phyloP scores from a whole-genome alignment of 208 protist species.

The Trichomonas tenax region DNA sequence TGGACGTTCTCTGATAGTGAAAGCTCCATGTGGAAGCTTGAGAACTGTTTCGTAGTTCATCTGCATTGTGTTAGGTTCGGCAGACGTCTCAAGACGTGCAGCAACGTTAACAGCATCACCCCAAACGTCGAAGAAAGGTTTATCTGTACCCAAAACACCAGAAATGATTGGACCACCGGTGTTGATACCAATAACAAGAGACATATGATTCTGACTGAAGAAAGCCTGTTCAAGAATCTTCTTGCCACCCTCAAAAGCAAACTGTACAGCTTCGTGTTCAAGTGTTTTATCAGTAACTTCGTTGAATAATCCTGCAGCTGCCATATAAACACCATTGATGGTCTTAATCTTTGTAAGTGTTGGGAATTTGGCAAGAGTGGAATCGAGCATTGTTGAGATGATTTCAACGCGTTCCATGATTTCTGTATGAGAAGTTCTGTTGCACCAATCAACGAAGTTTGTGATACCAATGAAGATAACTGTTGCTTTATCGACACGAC shows the following conservation, averaged over 20 bases:
- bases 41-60: neutral
- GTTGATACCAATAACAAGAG: neutral
- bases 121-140: neutral
- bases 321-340: neutral
- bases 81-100: neutral
- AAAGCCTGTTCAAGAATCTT: neutral
- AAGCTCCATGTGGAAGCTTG: neutral
- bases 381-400: neutral
- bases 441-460: neutral
- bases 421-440: neutral
- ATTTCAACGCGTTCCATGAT: neutral
- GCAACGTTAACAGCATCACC: slow-evolving; percentile 2
- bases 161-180: neutral
- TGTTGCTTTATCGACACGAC: neutral
- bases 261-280: neutral
- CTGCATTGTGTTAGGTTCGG: neutral
- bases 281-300: neutral
- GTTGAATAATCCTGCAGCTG: neutral
- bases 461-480: neutral
- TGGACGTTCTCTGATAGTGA: neutral
- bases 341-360: neutral
- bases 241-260: neutral
- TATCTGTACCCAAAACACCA: neutral
- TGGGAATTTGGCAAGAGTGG: neutral
- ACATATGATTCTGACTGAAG: neutral